Percentiles rank a stretch among this genome's conserved stretches.
phyloP scores from a whole-genome alignment of 345 rosid genomes.

The Boechera stricta region DNA sequence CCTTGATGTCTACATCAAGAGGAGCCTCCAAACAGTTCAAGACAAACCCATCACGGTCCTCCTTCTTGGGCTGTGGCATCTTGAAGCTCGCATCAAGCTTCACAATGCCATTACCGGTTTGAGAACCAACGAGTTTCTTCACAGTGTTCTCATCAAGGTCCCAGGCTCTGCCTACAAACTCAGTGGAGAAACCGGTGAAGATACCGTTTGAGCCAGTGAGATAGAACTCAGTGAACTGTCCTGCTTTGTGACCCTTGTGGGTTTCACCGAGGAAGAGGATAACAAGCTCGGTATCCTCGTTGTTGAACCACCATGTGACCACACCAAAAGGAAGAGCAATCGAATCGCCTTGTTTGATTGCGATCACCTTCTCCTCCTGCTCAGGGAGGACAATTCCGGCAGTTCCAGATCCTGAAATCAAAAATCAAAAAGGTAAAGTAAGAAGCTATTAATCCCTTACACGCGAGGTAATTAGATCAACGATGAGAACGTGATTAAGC shows the following conservation, averaged over 20 bases:
- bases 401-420: slow-evolving; percentile 63
- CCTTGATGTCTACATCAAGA: slow-evolving; percentile 71
- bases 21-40: slow-evolving; percentile 89
- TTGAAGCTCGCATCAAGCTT: slow-evolving; percentile 56
- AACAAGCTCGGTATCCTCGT: slow-evolving; percentile 65
- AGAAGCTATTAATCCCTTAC: slow-evolving; percentile 21
- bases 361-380: slow-evolving; percentile 76
- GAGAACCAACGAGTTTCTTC: slow-evolving; percentile 59
- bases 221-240: slow-evolving; percentile 82
- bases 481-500: slow-evolving; percentile 21
- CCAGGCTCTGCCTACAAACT: slow-evolving; percentile 85
- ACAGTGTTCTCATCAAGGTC: slow-evolving; percentile 56
- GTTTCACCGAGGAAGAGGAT: slow-evolving; percentile 89
- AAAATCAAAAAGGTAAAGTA: not conserved
- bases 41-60: slow-evolving; percentile 63
- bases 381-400: slow-evolving; percentile 91
- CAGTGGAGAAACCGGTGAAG: slow-evolving; percentile 79
- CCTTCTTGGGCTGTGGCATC: slow-evolving; percentile 69
- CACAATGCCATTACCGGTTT: slow-evolving; percentile 69
- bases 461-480: slow-evolving; percentile 16
- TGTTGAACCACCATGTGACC: slow-evolving; percentile 91
- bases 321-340: slow-evolving; percentile 92
- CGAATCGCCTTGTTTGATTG: slow-evolving; percentile 80
- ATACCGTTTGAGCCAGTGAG: slow-evolving; percentile 77
- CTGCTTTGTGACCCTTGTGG: slow-evolving; percentile 73